Evolutionary conservation across 352 stramenopile genomes (phyloP).

Genomic region (Phytophthora europaea): DNA sequence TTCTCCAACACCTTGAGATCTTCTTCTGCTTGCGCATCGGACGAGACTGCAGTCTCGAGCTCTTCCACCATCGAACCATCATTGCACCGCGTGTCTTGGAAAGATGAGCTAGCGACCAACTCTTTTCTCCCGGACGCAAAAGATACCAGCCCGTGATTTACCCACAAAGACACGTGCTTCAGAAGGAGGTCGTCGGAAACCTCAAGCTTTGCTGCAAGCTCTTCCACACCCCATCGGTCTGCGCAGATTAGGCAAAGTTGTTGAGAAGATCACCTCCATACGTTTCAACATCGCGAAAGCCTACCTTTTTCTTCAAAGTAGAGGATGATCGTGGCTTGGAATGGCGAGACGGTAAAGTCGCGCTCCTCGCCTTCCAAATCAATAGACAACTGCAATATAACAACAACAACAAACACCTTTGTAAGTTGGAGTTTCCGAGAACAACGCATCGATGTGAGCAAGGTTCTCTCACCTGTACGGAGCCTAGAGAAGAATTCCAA

Average conservation of each 20-base stretch:
- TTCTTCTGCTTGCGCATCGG: conserved; percentile 92
- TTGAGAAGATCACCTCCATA: not conserved
- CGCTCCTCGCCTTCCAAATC: conserved; percentile 88
- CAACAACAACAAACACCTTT: not conserved
- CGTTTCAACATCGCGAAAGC: not conserved
- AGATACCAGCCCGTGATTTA: conserved; percentile 73
- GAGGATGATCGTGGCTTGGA: conserved; percentile 95
- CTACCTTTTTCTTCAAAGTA: conserved; percentile 95
- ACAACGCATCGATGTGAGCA: not conserved
- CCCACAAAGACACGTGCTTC: conserved; percentile 74
- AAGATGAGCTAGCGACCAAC: conserved; percentile 53
- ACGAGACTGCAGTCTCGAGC: conserved; percentile 89
- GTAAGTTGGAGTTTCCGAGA: not conserved
- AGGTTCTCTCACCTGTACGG: conserved; percentile 78
- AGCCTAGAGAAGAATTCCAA: conserved; percentile 96
- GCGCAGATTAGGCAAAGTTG: conserved; percentile 1
- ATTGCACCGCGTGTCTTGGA: conserved; percentile 55
- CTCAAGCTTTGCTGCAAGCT: conserved; percentile 69
- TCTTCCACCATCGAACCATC: conserved; percentile 58
- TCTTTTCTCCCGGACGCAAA: conserved; percentile 55
- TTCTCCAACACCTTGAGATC: conserved; percentile 94
- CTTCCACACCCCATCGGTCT: conserved; percentile 70
- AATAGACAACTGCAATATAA: conserved; percentile 65
- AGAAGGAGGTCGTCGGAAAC: conserved; percentile 66
- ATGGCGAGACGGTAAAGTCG: conserved; percentile 92